Evolutionary conservation across 2,329 filamentous ascomycete genomes (phyloP), one percentile per base, ranked within the genome.

Genomic region (Alternaria gansuensis): DNA sequence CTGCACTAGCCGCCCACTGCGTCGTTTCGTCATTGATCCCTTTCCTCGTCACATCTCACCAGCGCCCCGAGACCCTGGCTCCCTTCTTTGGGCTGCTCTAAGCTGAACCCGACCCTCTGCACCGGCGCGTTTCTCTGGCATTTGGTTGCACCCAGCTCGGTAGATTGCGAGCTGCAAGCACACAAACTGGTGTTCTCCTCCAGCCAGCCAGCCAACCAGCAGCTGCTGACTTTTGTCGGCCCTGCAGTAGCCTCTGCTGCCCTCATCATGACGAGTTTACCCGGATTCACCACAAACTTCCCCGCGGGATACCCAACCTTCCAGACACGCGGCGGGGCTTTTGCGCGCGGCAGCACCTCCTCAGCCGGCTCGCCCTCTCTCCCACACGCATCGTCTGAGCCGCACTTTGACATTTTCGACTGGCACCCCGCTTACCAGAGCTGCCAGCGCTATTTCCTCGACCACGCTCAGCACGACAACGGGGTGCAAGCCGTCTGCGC

Each of bases 401-500:
- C 74, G 5, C 80, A 82, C 62, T 87, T 93, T 78, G 90, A 94
- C 77, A 90, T 97, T 64, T 90, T 97, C 75, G 90, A 93, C 60
- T 98, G 95, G 95, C 91, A 96, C 76, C 91, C 92, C 9, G 90
- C 90, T 59, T 96, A 96, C 77, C 90, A 95, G 78, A 93, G 88
- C 65, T 99, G 95, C 79, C 88, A 94, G 67, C 87, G 87, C 57
- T 97, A 94, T 81, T 99, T 98, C 74, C 82, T 98, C 71, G 92
- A 97, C 71, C 88, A 94, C 73, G 92, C 93, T 6, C 94, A 98
- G 76, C 89, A 96, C 77, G 90, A 88, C 64, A 85, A 84, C 17
- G 86, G 89, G 9, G 92, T 97, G 13, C 93, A 97, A 79, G 92
- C 93, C 8, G 86, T 97, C 46, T 93, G 93, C 21, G 90, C 93